These are phyloP conservation scores for Russula brevipes DNA, from an alignment of 768 basidiomycete species.

Conservation along the genomic window DNA sequence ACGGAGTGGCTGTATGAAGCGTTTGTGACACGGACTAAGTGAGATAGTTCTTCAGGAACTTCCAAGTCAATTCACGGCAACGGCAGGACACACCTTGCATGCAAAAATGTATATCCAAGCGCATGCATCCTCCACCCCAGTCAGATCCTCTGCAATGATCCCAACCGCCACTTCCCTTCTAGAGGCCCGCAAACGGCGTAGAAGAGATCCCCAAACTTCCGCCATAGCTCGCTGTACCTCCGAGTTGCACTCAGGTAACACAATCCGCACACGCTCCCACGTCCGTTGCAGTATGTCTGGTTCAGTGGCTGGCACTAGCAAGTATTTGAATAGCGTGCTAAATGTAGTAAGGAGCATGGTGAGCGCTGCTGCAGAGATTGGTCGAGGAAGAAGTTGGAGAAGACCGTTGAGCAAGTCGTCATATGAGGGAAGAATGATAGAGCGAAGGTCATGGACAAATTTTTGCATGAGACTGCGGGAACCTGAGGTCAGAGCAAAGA, in stretches of 20 bases:
- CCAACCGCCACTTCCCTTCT: slow-evolving; percentile 51
- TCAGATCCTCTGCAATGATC: slow-evolving; percentile 48
- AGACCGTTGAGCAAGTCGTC: slow-evolving; percentile 49
- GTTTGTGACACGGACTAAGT: slow-evolving; percentile 74
- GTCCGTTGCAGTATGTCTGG: slow-evolving; percentile 51
- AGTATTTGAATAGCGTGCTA: slow-evolving; percentile 63
- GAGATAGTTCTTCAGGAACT: background rate
- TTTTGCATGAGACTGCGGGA: slow-evolving; percentile 66
- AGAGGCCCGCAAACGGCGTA: slow-evolving; percentile 64
- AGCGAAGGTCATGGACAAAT: slow-evolving; percentile 74
- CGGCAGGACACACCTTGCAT: slow-evolving; percentile 56
- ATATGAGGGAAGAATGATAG: slow-evolving; percentile 63
- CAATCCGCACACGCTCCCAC: slow-evolving; percentile 49
- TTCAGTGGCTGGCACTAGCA: slow-evolving; percentile 60
- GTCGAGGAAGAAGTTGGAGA: slow-evolving; percentile 50
- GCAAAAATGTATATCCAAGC: slow-evolving; percentile 75
- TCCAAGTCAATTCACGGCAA: background rate
- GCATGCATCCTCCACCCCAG: slow-evolving; percentile 53
- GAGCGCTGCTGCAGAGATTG: slow-evolving; percentile 56
- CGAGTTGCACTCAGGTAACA: slow-evolving; percentile 54
- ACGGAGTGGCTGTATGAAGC: slow-evolving; percentile 68
- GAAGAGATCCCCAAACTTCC: slow-evolving; percentile 80
- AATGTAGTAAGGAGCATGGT: slow-evolving; percentile 64
- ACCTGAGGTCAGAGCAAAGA: slow-evolving; percentile 11
- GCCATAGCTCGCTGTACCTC: slow-evolving; percentile 75